Evolutionary conservation across 2,329 filamentous ascomycete species (phyloP), one percentile per base, ranked within the genome.

Genomic region (Fusarium sp.): DNA sequence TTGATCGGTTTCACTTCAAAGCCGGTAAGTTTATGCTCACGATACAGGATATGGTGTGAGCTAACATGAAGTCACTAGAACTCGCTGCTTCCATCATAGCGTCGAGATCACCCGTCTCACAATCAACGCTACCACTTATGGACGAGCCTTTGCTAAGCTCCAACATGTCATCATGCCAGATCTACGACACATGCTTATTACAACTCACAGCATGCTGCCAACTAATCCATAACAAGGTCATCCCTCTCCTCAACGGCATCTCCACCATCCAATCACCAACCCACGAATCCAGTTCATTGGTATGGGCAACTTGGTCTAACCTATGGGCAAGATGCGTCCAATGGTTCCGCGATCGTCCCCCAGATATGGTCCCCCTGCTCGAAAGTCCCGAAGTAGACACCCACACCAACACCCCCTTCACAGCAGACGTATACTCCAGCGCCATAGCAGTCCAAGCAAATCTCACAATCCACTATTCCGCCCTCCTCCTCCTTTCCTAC

Each of bases 301-400:
- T 59, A 2, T 65, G 62, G 62, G 5, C 62, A 40, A 65, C 62
- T 2, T 65, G 62, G 62, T 65, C 62, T 1, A 59, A 59, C 13
- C 5, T 65, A 12, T 65, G 62, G 62, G 60, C 62, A 1, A 15
- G 40, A 9, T 65, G 62, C 3, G 32, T 65, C 1, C 60, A 65
- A 41, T 65, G 62, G 62, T 65, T 65, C 18, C 60, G 52, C 5
- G 62, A 65, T 1, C 62, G 62, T 22, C 60, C 62, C 20, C 52
- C 52, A 8, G 60, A 65, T 12, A 65, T 65, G 60, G 27, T 59
- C 2, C 62, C 62, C 1, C 46, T 65, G 1, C 16, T 65, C 0
- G 62, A 65, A n/a, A 65, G 62, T 0, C 45, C 60, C 0, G 62
- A 65, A 13, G 62, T 65, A 3, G 62, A 65, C 9, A 12, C 27